Base-by-base conservation (phyloP, 1,139 yeast species). In the Yamadazyma atlantica region DNA sequence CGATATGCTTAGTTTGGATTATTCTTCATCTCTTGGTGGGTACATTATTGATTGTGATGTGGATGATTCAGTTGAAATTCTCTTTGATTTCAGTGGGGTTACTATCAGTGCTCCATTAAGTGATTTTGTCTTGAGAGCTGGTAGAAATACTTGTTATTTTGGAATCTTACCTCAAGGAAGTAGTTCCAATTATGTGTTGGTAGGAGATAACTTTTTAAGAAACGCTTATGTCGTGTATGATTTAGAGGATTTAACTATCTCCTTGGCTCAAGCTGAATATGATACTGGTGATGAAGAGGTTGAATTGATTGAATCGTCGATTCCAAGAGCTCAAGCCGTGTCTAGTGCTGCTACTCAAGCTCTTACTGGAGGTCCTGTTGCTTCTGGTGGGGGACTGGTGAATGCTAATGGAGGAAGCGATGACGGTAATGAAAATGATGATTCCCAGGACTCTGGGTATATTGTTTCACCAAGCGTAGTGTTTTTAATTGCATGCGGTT, bases 141-240 rank as follows among this genome's bases (percentile, higher is more conserved):
- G 45, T n/a, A 14, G 37, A 8, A 29, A 34, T n/a, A 37, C 38
- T 16, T 67, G 73, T 47, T 44, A 45, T 30, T 57, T 67, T 37
- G 71, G 70, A 6, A 46, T 65, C 24, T 39, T 63, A 29, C 48
- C 49, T 10, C 69, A 62, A 23, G 33, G 47, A n/a, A 12, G 31
- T 21, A 40, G 44, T 5, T 19, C 46, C 1, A 40, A 40, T 28
- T 62, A 54, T 42, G 45, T 64, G 28, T 52, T 66, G 36, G 54
- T 87, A 11, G 96, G 96, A 33, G 95, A 86, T 58, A 75, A 82
- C 23, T 80, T 87, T 61, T 63, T 89, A 51, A 73, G 87, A 43
- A 69, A 77, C 37, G 89, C 86, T 7, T 88, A 88, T 55, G 77
- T 82, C 38, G 95, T 87, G 31, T 87, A 76, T 51, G 94, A 89